phyloP scores from a whole-genome alignment of 139 green algal species.

The Dunaliella primolecta region DNA sequence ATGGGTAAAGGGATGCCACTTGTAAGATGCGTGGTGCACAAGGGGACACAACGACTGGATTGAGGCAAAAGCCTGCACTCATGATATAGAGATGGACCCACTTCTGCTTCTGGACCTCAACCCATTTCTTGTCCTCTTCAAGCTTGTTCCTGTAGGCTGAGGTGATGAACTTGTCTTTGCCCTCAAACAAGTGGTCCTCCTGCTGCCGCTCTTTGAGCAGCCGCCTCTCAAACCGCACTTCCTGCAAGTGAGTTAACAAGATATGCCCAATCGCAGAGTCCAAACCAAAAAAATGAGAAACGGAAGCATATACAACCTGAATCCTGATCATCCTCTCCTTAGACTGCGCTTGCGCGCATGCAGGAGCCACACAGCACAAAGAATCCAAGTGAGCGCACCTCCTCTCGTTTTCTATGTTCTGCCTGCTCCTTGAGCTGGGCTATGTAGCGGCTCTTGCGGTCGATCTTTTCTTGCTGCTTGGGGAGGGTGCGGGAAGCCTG shows the following conservation, averaged over 20 bases:
- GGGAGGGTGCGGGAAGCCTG: slow-evolving; percentile 52
- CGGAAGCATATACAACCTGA: neutral
- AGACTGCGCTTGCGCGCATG: too few relatives aligned
- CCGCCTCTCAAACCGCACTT: slow-evolving; percentile 32
- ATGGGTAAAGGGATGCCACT: too few relatives aligned
- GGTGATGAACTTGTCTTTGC: slow-evolving; percentile 95
- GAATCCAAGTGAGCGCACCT: slow-evolving; percentile 38
- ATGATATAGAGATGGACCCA: too few relatives aligned
- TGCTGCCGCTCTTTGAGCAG: slow-evolving; percentile 69
- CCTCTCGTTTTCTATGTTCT: slow-evolving; percentile 79
- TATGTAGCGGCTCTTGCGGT: slow-evolving; percentile 45
- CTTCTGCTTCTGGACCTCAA: slow-evolving; percentile 54
- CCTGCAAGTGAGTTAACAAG: slow-evolving; percentile 18
- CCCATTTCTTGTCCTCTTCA: slow-evolving; percentile 81
- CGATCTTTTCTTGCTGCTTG: slow-evolving; percentile 46
- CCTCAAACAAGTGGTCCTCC: slow-evolving; percentile 89
- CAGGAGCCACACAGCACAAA: neutral
- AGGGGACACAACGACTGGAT: too few relatives aligned
- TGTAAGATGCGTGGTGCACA: too few relatives aligned
- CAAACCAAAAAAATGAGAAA: neutral
- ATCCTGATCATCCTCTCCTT: neutral
- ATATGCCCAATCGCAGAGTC: neutral
- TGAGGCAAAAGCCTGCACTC: too few relatives aligned
- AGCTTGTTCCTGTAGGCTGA: slow-evolving; percentile 91
- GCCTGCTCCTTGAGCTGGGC: slow-evolving; percentile 62